phyloP scores from a whole-genome alignment of 805 yeast genomes.

The Teunomyces funiuensis region DNA sequence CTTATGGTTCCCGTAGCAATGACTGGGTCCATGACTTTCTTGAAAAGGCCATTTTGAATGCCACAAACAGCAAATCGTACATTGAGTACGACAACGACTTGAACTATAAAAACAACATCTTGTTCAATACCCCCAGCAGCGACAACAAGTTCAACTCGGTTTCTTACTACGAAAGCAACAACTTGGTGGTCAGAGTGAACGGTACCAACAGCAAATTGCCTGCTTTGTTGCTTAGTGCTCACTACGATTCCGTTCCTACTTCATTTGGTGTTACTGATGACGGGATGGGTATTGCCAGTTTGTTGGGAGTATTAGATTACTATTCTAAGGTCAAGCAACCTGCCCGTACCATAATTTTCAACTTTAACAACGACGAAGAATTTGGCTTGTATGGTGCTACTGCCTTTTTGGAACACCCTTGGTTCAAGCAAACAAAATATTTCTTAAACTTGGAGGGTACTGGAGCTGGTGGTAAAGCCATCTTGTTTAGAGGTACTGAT shows the following conservation, averaged over 20 bases:
- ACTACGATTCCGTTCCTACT: slow-evolving; percentile 86
- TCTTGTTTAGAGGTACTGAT: slow-evolving; percentile 82
- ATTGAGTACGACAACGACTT: slow-evolving; percentile 42
- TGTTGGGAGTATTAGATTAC: slow-evolving; percentile 66
- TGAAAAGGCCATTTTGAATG: slow-evolving; percentile 37
- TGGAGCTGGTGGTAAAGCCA: slow-evolving; percentile 85
- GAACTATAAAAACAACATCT: slow-evolving; percentile 45
- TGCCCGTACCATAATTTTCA: slow-evolving; percentile 69
- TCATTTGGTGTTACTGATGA: slow-evolving; percentile 89
- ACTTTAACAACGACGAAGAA: slow-evolving; percentile 89
- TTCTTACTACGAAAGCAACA: slow-evolving; percentile 79
- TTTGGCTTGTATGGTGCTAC: slow-evolving; percentile 83
- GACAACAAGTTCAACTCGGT: slow-evolving; percentile 47
- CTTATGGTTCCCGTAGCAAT: slow-evolving; percentile 76
- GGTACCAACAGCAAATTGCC: slow-evolving; percentile 61
- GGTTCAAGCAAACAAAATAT: slow-evolving; percentile 60
- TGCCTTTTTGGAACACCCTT: slow-evolving; percentile 68
- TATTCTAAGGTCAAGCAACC: slow-evolving; percentile 51
- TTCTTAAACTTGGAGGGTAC: slow-evolving; percentile 89
- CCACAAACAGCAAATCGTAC: slow-evolving; percentile 18
- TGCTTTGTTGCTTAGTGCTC: slow-evolving; percentile 78
- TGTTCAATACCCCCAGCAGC: slow-evolving; percentile 48
- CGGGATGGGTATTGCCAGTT: slow-evolving; percentile 82
- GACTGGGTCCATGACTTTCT: slow-evolving; percentile 74
- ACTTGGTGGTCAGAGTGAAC: slow-evolving; percentile 70